A percentile compares a stretch with the other conserved stretches of the same genome.
These are phyloP conservation scores for Zoysia matrella DNA, from an alignment of 202 grass and related monocot genomes.

Conservation along the genomic window DNA sequence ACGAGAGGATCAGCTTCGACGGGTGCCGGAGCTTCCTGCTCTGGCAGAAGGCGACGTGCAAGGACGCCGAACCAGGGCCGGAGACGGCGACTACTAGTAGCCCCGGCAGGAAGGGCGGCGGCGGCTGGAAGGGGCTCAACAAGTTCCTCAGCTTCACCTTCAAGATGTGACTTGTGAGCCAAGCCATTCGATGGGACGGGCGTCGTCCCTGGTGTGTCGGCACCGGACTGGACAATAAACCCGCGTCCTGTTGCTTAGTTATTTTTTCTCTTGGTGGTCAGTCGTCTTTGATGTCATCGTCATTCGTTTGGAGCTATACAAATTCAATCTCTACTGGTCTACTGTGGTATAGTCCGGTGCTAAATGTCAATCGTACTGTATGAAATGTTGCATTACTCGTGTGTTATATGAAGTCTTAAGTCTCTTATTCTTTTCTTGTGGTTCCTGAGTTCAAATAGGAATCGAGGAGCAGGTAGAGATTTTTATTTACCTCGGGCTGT, in stretches of 20 bases:
- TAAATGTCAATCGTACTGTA: too few relatives aligned
- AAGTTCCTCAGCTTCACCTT: conserved; percentile 64
- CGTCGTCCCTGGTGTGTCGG: neutral
- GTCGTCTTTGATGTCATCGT: neutral
- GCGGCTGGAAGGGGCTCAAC: conserved; percentile 67
- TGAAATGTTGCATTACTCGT: neutral
- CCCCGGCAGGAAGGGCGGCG: conserved; percentile 42
- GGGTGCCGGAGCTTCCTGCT: conserved; percentile 43
- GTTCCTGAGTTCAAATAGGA: too few relatives aligned
- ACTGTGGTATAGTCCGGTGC: too few relatives aligned
- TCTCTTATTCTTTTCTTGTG: neutral
- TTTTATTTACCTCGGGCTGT: neutral
- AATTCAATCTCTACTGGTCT: too few relatives aligned
- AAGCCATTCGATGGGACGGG: neutral
- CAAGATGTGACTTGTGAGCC: conserved; percentile 44
- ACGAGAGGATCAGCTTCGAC: conserved; percentile 57
- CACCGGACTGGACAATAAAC: conserved; percentile 8
- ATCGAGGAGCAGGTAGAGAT: neutral
- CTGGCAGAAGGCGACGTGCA: too few relatives aligned
- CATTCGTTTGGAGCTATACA: neutral
- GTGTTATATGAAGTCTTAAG: neutral
- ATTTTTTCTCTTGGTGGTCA: neutral
- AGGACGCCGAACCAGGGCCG: neutral
- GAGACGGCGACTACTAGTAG: neutral
- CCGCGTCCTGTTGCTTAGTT: neutral